Base-by-base conservation (phyloP, 768 basidiomycete species). In the Tubosaeta sp. region DNA sequence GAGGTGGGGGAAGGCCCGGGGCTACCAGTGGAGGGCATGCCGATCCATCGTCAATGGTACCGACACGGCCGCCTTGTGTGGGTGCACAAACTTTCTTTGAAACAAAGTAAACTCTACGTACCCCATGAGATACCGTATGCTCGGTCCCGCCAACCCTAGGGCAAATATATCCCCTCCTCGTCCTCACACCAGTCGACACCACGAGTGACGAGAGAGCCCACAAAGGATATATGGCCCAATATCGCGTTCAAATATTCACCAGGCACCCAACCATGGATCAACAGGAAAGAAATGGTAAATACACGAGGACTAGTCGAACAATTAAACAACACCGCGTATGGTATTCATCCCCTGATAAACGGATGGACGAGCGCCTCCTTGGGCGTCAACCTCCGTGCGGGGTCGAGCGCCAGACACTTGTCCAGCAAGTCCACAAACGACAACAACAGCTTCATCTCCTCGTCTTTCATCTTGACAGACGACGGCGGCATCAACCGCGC, bases 391-490 rank as follows among this genome's bases (percentile, higher is more conserved):
- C 95, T 74, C 66, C 91, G 83, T 38, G 82, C 77, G 2, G 95
- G 89, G 65, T 98, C 95, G 14, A 99, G 77, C 19, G 82, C 75
- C 26, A 97, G 76, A 67, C 95, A 95, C 71, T 87, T 94, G 64
- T 98, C 95, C 52, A 99, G 69, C 42, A 98, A 69, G 67, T 98
- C 95, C 45, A 95, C 80, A 63, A 99, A 97, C 6, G 84, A 81
- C 22, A 76, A 64, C 10, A 97, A 58, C 58, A 91, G 67, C 70
- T 90, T 91, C 63, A 77, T 82, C 71, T 97, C 94, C 51, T 95
- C 95, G 59, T 95, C 94, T 61, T 85, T 88, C 67, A 91, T 72
- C 71, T 91, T 90, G 33, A 83, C 81, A 0, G 82, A 81, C 1
- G 85, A 77, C 0, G 88, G 77, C 0, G 92, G 92, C 78, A 97